Evolutionary conservation across 2,329 filamentous ascomycete genomes (phyloP).

Genomic region (Leptographium radiaticola): DNA sequence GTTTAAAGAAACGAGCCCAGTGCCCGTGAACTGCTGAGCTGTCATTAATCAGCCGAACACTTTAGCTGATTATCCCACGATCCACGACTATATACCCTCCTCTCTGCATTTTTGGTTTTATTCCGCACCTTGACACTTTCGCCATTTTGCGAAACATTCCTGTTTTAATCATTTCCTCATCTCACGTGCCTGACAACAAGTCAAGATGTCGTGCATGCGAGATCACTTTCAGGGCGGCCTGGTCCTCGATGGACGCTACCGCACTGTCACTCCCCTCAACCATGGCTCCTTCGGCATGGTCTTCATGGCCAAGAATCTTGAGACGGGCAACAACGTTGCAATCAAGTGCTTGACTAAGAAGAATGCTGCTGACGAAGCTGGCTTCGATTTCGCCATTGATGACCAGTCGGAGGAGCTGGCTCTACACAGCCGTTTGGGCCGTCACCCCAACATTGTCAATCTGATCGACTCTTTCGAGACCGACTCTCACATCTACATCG

Average conservation of each 20-base stretch:
- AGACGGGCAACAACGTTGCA: constrained; percentile 69
- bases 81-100: constrained; percentile 17
- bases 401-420: constrained; percentile 70
- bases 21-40: constrained; percentile 4
- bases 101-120: constrained; percentile 9
- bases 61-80: constrained; percentile 7
- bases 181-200: not conserved
- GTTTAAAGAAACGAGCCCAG: constrained; percentile 8
- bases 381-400: constrained; percentile 58
- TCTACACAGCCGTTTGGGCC: constrained; percentile 66
- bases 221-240: constrained; percentile 68
- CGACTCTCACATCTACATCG: constrained; percentile 75
- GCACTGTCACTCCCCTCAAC: constrained; percentile 87
- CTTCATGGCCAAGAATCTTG: constrained; percentile 74
- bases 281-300: constrained; percentile 99
- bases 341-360: constrained; percentile 94
- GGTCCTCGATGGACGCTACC: constrained; percentile 77
- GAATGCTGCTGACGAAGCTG: constrained; percentile 44
- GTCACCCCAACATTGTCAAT: constrained; percentile 88
- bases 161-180: constrained; percentile 8
- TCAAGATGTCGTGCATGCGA: constrained; percentile 68
- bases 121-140: constrained; percentile 1
- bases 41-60: constrained; percentile 5
- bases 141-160: constrained; percentile 10
- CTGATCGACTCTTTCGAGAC: constrained; percentile 87